Evolutionary conservation across 345 rosid species (phyloP).

Genomic region (Camelina hispida): DNA sequence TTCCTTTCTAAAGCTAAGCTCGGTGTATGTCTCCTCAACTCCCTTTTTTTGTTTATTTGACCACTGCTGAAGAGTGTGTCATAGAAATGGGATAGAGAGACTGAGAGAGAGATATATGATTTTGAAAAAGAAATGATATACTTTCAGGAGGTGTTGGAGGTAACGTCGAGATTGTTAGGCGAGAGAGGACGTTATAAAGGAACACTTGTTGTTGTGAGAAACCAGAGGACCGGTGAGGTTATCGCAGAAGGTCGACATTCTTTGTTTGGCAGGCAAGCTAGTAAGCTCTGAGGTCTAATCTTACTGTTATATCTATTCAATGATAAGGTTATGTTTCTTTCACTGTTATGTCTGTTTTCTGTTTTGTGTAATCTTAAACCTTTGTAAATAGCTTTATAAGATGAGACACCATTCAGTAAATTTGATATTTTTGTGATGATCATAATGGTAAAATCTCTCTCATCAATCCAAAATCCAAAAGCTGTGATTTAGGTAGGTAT

Average conservation of each 20-base stretch:
- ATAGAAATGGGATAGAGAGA: conserved; percentile 56
- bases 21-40: conserved; percentile 50
- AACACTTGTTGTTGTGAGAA: conserved; percentile 67
- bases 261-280: conserved; percentile 63
- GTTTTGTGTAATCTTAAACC: conserved; percentile 6
- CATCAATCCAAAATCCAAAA: neutral
- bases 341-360: neutral
- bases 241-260: conserved; percentile 98
- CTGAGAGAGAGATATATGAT: neutral
- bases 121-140: neutral
- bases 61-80: conserved; percentile 16
- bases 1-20: conserved; percentile 71
- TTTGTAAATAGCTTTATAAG: conserved; percentile 10
- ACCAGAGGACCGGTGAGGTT: conserved; percentile 47
- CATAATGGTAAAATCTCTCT: neutral
- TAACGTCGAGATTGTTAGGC: conserved; percentile 73
- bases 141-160: conserved; percentile 70
- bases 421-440: neutral
- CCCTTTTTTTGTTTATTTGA: neutral
- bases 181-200: conserved; percentile 72
- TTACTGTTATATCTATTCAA: neutral
- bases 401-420: neutral
- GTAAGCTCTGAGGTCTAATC: conserved; percentile 58
- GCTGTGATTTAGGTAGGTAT: no score
- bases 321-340: neutral